Evolutionary conservation across 2,329 filamentous ascomycete genomes (phyloP).

Genomic region (Verticillium nonalfalfae): DNA sequence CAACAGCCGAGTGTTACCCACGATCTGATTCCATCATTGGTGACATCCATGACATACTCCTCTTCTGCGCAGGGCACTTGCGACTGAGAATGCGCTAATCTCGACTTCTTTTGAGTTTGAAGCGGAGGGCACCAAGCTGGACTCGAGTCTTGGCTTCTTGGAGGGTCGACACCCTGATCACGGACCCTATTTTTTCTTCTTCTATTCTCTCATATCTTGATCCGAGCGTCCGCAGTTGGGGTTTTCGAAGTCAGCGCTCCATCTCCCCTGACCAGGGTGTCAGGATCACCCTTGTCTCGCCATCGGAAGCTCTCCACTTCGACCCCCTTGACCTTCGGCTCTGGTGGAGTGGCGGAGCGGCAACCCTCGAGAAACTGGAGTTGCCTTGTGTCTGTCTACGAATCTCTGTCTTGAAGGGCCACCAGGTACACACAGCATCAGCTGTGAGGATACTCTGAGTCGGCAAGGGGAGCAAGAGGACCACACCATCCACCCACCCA

Average conservation of each 20-base stretch:
- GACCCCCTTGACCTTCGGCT: neutral
- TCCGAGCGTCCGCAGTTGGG: conserved; percentile 2
- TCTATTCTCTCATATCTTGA: neutral
- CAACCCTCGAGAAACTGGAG: neutral
- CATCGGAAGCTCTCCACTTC: neutral
- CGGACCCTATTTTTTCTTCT: neutral
- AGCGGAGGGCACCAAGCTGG: neutral
- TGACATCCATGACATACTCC: neutral
- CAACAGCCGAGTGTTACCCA: neutral
- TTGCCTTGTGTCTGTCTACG: neutral
- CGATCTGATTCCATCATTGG: neutral
- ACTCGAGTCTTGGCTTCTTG: neutral
- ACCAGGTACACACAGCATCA: neutral
- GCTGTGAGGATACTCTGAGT: neutral
- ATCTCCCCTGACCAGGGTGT: conserved; percentile 3
- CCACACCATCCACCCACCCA: neutral
- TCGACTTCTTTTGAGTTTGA: neutral
- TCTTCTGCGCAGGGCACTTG: neutral
- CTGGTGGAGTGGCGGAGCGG: neutral
- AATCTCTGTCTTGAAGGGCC: neutral
- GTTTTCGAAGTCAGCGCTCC: neutral
- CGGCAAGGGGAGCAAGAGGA: neutral
- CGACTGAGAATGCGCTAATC: neutral
- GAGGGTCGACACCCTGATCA: neutral
- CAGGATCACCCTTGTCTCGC: neutral